Conservation (phyloP, 192 early-diverging fungal species). For the Endogone sp. region DNA sequence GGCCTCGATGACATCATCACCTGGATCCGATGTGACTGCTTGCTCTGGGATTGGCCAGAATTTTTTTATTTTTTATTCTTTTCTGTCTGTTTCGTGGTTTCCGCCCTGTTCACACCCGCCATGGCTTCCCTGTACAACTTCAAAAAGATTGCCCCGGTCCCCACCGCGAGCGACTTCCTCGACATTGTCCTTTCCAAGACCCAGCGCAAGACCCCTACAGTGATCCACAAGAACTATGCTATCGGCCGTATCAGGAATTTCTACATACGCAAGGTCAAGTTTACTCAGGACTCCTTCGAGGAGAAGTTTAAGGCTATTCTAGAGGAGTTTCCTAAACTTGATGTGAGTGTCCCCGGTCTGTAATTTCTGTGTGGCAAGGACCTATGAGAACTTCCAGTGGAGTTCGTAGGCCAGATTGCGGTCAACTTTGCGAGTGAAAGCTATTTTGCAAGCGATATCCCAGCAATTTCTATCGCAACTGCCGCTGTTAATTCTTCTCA, state of each 20-base stretch:
- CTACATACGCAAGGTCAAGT: constrained; percentile 99
- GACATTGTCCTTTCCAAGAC: constrained; percentile 98
- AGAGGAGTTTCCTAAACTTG: constrained; percentile 95
- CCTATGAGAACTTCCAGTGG: too few species aligned
- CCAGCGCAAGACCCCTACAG: constrained; percentile 95
- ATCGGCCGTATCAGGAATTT: constrained; percentile 97
- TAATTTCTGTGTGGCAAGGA: too few species aligned
- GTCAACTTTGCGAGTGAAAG: too few species aligned
- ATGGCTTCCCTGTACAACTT: constrained; percentile 89
- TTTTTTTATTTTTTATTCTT: too few species aligned
- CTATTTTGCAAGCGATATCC: too few species aligned
- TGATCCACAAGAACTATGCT: constrained; percentile 96
- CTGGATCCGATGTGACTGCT: too few species aligned
- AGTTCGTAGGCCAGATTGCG: too few species aligned
- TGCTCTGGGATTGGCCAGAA: too few species aligned
- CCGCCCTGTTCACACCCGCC: constrained; percentile 3
- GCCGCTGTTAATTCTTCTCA: too few species aligned
- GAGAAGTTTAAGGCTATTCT: constrained; percentile 94
- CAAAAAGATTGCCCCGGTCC: constrained; percentile 95
- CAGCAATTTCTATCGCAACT: too few species aligned
- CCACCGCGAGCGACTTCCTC: constrained; percentile 87
- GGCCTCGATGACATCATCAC: too few species aligned
- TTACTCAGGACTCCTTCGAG: constrained; percentile 94
- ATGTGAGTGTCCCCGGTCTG: constrained; percentile 58
- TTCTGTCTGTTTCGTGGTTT: background rate